Conservation (phyloP, 331 rosid genomes). For the Malus hybrid region DNA sequence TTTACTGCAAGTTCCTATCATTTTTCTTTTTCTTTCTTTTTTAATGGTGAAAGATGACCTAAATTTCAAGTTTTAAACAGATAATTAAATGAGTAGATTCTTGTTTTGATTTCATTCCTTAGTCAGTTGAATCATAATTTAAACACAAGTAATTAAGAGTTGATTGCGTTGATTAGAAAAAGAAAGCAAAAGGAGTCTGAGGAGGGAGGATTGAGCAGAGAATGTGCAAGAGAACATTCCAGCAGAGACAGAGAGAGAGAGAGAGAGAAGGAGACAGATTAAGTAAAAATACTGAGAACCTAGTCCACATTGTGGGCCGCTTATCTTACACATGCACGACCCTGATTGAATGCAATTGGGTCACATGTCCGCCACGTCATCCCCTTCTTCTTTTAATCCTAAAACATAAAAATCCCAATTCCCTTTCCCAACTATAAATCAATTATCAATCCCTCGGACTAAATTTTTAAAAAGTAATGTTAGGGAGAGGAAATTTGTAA, state of each 20-base stretch:
- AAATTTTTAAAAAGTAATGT: too few relatives aligned
- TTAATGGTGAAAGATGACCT: not conserved
- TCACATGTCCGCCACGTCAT: constrained; percentile 46
- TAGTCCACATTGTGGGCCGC: constrained; percentile 22
- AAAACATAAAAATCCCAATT: not conserved
- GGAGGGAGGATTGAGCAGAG: not conserved
- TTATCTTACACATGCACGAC: constrained; percentile 34
- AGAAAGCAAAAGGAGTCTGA: not conserved
- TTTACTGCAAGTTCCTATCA: not conserved
- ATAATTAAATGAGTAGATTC: not conserved
- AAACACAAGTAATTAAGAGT: not conserved
- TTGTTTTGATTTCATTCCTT: not conserved
- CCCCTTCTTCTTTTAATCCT: too few relatives aligned
- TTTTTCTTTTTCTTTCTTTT: not conserved
- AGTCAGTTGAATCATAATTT: not conserved
- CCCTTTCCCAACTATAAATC: not conserved
- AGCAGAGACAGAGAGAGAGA: constrained; percentile 26
- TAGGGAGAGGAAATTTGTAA: too few relatives aligned
- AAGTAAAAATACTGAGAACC: constrained; percentile 32
- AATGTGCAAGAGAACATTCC: constrained; percentile 41
- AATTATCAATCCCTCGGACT: not conserved
- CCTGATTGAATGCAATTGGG: constrained; percentile 35
- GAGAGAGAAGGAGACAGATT: constrained; percentile 3
- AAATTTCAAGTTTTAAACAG: not conserved
- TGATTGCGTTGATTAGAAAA: not conserved